Percentiles rank a stretch among this genome's conserved stretches.
Conservation (phyloP, 2,329 filamentous ascomycete genomes). For the Trichoderma citrinoviride region DNA sequence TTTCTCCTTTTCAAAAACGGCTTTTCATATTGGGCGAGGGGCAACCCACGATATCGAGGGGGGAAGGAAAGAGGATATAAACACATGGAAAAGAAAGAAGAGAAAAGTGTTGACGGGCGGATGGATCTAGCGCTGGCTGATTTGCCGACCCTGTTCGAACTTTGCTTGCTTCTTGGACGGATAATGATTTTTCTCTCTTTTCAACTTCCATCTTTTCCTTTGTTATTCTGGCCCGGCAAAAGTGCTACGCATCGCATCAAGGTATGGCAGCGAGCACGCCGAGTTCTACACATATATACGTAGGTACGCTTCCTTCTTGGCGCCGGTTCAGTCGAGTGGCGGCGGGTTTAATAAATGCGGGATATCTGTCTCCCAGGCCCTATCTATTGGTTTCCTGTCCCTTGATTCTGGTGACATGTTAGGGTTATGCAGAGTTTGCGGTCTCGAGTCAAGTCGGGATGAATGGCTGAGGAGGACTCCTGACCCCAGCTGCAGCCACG, state of each 20-base stretch:
- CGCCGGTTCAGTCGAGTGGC: background rate
- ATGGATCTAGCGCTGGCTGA: conserved; percentile 22
- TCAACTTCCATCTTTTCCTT: background rate
- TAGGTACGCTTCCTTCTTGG: background rate
- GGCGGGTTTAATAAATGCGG: background rate
- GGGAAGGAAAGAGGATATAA: background rate
- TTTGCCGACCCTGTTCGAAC: conserved; percentile 13
- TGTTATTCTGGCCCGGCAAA: background rate
- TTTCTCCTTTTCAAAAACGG: background rate
- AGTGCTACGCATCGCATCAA: background rate
- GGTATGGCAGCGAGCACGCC: background rate
- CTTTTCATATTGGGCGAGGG: conserved; percentile 14
- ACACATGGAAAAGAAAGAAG: background rate
- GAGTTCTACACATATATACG: conserved; percentile 3
- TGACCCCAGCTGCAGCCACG: background rate
- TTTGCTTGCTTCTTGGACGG: background rate
- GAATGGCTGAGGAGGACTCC: background rate
- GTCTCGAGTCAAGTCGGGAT: background rate
- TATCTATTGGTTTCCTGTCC: no score
- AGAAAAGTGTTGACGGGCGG: conserved; percentile 6
- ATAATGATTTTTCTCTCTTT: background rate
- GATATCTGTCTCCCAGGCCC: background rate
- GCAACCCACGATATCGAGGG: background rate
- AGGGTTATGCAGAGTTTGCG: background rate
- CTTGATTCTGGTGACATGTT: background rate